These are phyloP conservation scores for Apiotrichum mycotoxinovorans DNA, from an alignment of 1,284 basidiomycete genomes.

Conservation along the genomic window DNA sequence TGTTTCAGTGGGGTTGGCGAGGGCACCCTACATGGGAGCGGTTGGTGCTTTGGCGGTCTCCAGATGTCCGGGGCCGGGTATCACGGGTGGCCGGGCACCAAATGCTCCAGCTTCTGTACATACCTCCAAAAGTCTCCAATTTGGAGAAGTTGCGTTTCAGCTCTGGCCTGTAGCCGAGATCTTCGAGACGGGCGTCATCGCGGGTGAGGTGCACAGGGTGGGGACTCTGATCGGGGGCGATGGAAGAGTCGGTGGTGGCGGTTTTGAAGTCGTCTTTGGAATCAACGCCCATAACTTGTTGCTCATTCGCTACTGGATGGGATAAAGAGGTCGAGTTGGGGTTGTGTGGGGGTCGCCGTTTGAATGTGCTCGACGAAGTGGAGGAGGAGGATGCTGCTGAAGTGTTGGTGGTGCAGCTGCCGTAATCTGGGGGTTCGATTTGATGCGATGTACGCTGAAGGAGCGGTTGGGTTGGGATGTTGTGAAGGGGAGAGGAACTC, in stretches of 20 bases:
- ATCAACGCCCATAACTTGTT: not conserved
- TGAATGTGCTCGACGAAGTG: not conserved
- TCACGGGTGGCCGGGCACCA: no score
- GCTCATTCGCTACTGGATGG: constrained; percentile 1
- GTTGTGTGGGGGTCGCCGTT: no score
- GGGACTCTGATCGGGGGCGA: not conserved
- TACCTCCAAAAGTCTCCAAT: constrained; percentile 55
- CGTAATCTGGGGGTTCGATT: not conserved
- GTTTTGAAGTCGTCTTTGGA: not conserved
- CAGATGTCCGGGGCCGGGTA: no score
- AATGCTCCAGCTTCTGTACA: not conserved
- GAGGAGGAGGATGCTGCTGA: not conserved
- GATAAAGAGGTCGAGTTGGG: not conserved
- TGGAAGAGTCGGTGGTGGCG: not conserved
- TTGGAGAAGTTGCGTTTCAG: constrained; percentile 65
- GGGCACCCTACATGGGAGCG: no score
- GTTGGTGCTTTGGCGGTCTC: no score
- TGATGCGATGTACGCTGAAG: not conserved
- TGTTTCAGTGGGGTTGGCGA: no score
- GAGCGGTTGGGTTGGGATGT: not conserved
- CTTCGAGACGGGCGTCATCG: constrained; percentile 30
- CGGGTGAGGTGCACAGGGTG: constrained; percentile 2
- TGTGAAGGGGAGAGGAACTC: not conserved
- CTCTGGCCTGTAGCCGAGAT: constrained; percentile 62
- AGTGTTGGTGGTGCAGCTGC: not conserved